Evolutionary conservation across 164 flowering plant species (phyloP), one percentile per base, ranked within the genome.

Genomic region (Aristolochia californica): DNA sequence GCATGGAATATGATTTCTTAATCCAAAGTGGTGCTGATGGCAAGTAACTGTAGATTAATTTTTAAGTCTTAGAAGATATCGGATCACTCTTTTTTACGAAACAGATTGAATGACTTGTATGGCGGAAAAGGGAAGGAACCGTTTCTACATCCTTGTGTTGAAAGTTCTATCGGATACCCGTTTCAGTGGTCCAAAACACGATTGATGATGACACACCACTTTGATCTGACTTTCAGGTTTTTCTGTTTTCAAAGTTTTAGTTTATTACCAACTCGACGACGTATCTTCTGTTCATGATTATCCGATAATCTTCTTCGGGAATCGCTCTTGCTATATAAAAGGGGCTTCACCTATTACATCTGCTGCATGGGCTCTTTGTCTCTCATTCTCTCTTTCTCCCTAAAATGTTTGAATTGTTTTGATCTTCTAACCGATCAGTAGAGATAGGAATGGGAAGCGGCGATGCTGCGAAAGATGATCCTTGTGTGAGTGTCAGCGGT

Each of bases 51-150:
- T 48, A 16, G 22, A 49, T 58, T 20, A n/a, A 48, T 59, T 43
- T 50, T 61, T 62, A n/a, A n/a, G n/a, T 74, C 58, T 50, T 69
- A 24, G 38, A 26, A 61, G 57, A 53, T 70, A 65, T 64, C 61
- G 66, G 48, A 55, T 60, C 66, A 52, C 47, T 69, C 59, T 61
- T 65, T 64, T 47, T 59, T 27, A 4, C 63, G 66, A 63, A 62
- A 7, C 30, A 66, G 53, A 78, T 69, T 74, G 80, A 83, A 77
- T 80, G 83, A 77, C 74, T 72, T 67, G 71, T 77, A 71, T 73
- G 62, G 74, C 54, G 64, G 70, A 77, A 77, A 75, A 71, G 70
- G 25, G 10, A 12, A 34, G 30, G 7, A 28, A 12, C 40, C 40
- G 40, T 34, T 0, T 34, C 40, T 34, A 2, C 40, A 7, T 34